Conservation (phyloP, 73 alveolate genomes). For the Paramecium caudatum region DNA sequence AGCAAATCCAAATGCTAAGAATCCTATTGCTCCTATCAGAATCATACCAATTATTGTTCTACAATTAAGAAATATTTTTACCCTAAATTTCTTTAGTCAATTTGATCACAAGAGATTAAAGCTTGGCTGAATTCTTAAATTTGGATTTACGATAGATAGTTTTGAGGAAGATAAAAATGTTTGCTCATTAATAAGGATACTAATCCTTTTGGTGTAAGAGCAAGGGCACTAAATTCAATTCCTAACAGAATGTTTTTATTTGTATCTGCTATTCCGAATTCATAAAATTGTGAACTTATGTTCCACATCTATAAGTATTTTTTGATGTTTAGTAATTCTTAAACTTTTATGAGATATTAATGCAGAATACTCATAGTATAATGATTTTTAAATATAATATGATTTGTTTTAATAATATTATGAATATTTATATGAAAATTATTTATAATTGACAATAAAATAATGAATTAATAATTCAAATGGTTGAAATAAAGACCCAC, state of each 20-base stretch:
- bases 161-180: conserved; percentile 23
- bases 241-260: conserved; percentile 34
- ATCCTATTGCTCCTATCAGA: conserved; percentile 37
- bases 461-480: conserved; percentile 63
- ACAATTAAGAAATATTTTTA: neutral
- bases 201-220: neutral
- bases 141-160: neutral
- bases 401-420: conserved; percentile 45
- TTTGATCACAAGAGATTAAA: neutral
- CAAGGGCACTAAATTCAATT: conserved; percentile 41
- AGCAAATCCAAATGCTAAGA: conserved; percentile 38
- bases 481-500: conserved; percentile 45
- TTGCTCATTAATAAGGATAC: neutral
- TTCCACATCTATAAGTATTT: conserved; percentile 23
- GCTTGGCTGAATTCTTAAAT: conserved; percentile 7
- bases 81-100: conserved; percentile 59
- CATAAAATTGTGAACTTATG: neutral
- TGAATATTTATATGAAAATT: no score
- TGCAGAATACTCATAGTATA: conserved; percentile 3
- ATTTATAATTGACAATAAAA: no score
- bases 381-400: neutral
- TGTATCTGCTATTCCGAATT: neutral
- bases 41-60: conserved; percentile 33
- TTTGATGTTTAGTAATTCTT: neutral
- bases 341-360: neutral